phyloP scores from a whole-genome alignment of 495 filamentous ascomycete genomes.

The Amorphotheca resinae region DNA sequence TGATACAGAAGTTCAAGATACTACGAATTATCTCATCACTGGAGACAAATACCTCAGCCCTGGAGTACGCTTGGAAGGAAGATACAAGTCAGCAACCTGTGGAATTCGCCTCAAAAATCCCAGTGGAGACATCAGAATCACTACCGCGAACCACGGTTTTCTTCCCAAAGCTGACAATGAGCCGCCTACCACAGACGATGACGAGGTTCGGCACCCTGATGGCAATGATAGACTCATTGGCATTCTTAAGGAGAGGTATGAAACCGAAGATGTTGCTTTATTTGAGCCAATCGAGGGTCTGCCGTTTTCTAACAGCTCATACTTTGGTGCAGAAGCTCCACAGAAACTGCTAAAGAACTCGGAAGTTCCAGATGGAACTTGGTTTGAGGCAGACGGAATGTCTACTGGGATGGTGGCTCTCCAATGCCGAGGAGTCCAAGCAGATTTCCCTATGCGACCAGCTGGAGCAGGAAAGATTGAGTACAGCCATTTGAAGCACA shows the following conservation, averaged over 20 bases:
- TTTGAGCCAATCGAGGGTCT: slow-evolving; percentile 1
- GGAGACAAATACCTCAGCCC: slow-evolving; percentile 2
- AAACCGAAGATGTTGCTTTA: slow-evolving; percentile 2
- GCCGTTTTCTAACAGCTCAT: neutral
- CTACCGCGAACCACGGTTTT: neutral
- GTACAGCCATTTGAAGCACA: slow-evolving; percentile 1
- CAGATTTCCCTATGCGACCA: slow-evolving; percentile 1
- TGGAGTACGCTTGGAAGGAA: neutral
- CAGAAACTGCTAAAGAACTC: slow-evolving; percentile 2
- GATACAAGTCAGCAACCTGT: neutral
- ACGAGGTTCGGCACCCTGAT: slow-evolving; percentile 2
- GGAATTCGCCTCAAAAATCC: slow-evolving; percentile 2
- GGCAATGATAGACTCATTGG: neutral
- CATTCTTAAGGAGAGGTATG: slow-evolving; percentile 1
- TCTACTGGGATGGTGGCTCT: slow-evolving; percentile 1
- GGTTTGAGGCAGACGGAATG: slow-evolving; percentile 5
- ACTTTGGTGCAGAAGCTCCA: neutral
- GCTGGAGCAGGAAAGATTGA: neutral
- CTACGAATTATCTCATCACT: slow-evolving; percentile 2
- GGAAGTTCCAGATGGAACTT: neutral
- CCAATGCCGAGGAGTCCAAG: neutral
- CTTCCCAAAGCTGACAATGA: neutral
- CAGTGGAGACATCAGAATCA: neutral
- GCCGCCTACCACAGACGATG: neutral
- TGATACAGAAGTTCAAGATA: neutral